A percentile compares a stretch with the other conserved stretches of the same genome.
phyloP scores from a whole-genome alignment of 78 protist genomes.

The Polysphondylium violaceum region DNA sequence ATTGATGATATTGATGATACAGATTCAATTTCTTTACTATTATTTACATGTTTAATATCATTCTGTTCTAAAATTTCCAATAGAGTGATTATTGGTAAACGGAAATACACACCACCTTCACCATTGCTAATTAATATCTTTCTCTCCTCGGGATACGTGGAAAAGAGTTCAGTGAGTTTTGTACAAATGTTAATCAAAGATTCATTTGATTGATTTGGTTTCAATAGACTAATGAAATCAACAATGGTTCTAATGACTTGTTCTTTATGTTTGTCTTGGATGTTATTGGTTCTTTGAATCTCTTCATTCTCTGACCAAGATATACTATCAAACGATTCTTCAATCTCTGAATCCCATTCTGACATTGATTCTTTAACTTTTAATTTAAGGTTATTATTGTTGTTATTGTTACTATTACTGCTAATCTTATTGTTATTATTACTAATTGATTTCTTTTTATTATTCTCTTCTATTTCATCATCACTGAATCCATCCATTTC shows the following conservation, averaged over 20 bases:
- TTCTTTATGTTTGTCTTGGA: conserved; percentile 71
- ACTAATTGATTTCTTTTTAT: too few relatives aligned
- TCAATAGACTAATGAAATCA: conserved; percentile 28
- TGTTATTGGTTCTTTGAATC: conserved; percentile 44
- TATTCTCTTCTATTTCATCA: neutral
- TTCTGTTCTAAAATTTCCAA: conserved; percentile 44
- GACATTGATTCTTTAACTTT: neutral
- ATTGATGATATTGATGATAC: neutral
- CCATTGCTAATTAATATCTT: conserved; percentile 54
- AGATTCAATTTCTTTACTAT: neutral
- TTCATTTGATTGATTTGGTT: conserved; percentile 8
- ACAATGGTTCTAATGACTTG: conserved; percentile 63
- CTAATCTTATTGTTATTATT: too few relatives aligned
- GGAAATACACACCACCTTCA: conserved; percentile 62
- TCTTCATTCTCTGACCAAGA: conserved; percentile 34
- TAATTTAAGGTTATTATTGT: conserved; percentile 7
- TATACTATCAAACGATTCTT: conserved; percentile 54
- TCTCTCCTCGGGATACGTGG: conserved; percentile 39
- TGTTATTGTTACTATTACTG: neutral
- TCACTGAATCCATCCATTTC: conserved; percentile 9
- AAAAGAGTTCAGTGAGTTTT: conserved; percentile 33
- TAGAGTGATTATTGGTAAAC: conserved; percentile 48
- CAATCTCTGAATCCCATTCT: conserved; percentile 76
- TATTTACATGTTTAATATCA: neutral
- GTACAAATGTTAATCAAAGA: conserved; percentile 4